Percentiles rank a stretch among this genome's conserved stretches.
These are phyloP conservation scores for Podospora didyma DNA, from an alignment of 495 filamentous ascomycete species.

Conservation along the genomic window DNA sequence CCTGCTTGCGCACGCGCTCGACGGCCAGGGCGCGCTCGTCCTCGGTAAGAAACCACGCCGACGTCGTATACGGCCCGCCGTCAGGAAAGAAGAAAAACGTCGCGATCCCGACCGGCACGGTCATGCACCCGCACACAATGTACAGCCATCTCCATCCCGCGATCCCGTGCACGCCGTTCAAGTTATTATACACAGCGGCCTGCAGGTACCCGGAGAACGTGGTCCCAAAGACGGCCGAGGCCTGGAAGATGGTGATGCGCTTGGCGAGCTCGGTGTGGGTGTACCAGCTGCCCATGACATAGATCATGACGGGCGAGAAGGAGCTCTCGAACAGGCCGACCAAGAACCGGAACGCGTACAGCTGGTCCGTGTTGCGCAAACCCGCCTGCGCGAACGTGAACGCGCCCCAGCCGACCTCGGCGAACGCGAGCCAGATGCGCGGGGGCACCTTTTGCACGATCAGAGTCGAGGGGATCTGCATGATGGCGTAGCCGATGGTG, in stretches of 20 bases:
- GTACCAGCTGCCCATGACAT: conserved; percentile 27
- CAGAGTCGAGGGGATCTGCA: conserved; percentile 48
- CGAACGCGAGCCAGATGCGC: conserved; percentile 40
- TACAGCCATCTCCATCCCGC: conserved; percentile 53
- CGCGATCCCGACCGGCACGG: conserved; percentile 51
- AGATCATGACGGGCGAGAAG: conserved; percentile 23
- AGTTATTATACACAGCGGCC: conserved; percentile 36
- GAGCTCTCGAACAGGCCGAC: conserved; percentile 27
- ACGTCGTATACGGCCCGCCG: conserved; percentile 44
- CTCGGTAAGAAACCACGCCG: conserved; percentile 43
- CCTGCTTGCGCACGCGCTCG: conserved; percentile 19
- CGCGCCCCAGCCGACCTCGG: conserved; percentile 43
- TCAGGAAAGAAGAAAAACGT: conserved; percentile 55
- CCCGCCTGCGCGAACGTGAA: conserved; percentile 46
- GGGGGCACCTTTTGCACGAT: conserved; percentile 48
- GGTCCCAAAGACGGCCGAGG: conserved; percentile 45
- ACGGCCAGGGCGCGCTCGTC: conserved; percentile 20
- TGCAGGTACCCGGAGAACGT: conserved; percentile 50
- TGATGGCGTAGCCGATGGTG: conserved; percentile 47
- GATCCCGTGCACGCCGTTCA: conserved; percentile 45
- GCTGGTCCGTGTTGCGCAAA: conserved; percentile 20
- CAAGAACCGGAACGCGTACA: conserved; percentile 26
- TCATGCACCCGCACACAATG: conserved; percentile 44
- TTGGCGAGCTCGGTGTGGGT: conserved; percentile 32
- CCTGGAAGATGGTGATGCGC: conserved; percentile 46